A percentile compares a stretch with the other conserved stretches of the same genome.
Evolutionary conservation across 2,329 filamentous ascomycete genomes (phyloP).

Genomic region (Colletotrichum sp.): DNA sequence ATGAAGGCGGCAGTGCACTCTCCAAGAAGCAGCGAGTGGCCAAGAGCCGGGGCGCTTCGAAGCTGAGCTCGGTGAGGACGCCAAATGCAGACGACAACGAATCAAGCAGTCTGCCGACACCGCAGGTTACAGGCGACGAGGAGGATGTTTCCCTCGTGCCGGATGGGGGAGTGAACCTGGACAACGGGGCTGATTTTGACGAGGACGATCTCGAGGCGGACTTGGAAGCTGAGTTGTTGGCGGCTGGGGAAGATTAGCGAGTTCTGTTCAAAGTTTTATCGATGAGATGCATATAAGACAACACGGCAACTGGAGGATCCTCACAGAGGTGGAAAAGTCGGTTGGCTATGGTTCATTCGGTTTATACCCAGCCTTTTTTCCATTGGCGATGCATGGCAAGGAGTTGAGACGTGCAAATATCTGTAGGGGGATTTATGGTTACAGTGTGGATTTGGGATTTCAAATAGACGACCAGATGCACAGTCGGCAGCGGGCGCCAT

Average conservation of each 20-base stretch:
- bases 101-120: conserved; percentile 44
- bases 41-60: conserved; percentile 48
- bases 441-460: not conserved
- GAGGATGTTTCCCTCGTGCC: conserved; percentile 32
- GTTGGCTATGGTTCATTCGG: conserved; percentile 21
- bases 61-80: conserved; percentile 50
- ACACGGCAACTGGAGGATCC: not conserved
- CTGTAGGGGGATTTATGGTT: conserved; percentile 5
- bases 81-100: conserved; percentile 41
- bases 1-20: conserved; percentile 33
- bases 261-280: not conserved
- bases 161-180: conserved; percentile 26
- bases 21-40: conserved; percentile 58
- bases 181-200: conserved; percentile 46
- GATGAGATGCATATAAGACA: not conserved
- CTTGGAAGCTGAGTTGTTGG: conserved; percentile 67
- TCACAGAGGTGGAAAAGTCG: conserved; percentile 1
- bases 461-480: not conserved
- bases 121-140: conserved; percentile 46
- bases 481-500: not conserved
- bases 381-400: conserved; percentile 23
- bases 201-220: conserved; percentile 63
- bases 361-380: conserved; percentile 23
- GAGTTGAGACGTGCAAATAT: conserved; percentile 22
- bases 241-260: conserved; percentile 40